Conservation (phyloP, 148 eudicot genomes). For the Polygonum maritimum region DNA sequence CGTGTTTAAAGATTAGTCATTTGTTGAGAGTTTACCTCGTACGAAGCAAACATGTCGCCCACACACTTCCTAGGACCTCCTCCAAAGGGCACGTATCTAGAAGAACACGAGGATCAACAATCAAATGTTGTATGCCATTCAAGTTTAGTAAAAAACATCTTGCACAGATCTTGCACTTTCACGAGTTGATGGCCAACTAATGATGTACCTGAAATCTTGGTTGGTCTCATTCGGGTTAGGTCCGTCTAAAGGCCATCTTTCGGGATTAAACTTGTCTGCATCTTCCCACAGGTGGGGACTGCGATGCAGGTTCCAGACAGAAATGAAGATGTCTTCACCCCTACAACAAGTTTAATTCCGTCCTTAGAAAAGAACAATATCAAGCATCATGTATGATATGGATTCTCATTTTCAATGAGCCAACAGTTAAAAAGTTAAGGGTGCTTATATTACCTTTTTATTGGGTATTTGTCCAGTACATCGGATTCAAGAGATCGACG, state of each 20-base stretch:
- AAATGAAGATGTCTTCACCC: slow-evolving; percentile 89
- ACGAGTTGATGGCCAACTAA: not conserved
- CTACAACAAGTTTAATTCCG: slow-evolving; percentile 21
- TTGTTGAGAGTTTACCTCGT: slow-evolving; percentile 49
- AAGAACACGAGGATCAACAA: slow-evolving; percentile 12
- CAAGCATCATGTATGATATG: not conserved
- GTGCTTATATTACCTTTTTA: slow-evolving; percentile 43
- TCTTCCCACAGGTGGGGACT: slow-evolving; percentile 80
- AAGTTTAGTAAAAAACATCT: not conserved
- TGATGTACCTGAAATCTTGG: slow-evolving; percentile 67
- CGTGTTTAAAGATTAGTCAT: not conserved
- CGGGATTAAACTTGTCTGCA: slow-evolving; percentile 83
- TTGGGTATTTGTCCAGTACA: slow-evolving; percentile 77
- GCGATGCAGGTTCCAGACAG: slow-evolving; percentile 95
- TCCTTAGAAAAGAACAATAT: not conserved
- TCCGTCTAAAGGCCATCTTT: slow-evolving; percentile 98
- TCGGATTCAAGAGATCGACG: slow-evolving; percentile 88
- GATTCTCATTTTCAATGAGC: not conserved
- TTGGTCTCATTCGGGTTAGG: slow-evolving; percentile 92
- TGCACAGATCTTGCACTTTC: not conserved
- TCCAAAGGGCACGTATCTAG: slow-evolving; percentile 93
- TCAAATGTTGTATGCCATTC: not conserved
- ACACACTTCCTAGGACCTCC: slow-evolving; percentile 98
- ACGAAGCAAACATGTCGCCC: slow-evolving; percentile 92
- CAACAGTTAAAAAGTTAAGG: not conserved